Conservation (phyloP, 1,284 basidiomycete species). For the Peniophora sp. region DNA sequence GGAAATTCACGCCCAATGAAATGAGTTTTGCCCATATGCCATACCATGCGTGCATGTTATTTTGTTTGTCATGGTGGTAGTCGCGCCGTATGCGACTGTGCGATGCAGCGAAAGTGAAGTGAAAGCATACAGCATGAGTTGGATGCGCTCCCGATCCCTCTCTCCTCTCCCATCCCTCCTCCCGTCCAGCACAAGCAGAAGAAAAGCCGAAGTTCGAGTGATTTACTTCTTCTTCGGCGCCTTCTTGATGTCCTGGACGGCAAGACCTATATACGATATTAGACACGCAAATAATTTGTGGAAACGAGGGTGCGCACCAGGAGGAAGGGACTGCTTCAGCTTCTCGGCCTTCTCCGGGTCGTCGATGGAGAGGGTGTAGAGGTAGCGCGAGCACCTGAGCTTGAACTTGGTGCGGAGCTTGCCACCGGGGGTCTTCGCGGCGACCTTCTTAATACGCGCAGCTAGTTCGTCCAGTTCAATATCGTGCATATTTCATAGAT, state of each 20-base stretch:
- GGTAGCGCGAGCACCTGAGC: conserved; percentile 94
- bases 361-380: conserved; percentile 94
- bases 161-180: background rate
- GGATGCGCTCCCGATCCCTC: background rate
- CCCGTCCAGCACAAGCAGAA: conserved; percentile 1
- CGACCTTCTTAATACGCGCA: conserved; percentile 94
- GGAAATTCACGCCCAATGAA: no score
- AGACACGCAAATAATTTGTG: conserved; percentile 1
- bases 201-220: background rate
- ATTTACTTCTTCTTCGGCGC: conserved; percentile 62
- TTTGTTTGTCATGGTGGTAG: background rate
- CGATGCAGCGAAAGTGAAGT: background rate
- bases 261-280: conserved; percentile 39
- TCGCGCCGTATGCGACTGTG: background rate
- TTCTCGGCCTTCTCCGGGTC: conserved; percentile 99
- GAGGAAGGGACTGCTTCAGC: conserved; percentile 92
- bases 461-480: conserved; percentile 39
- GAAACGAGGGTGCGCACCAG: conserved; percentile 52
- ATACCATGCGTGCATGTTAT: background rate
- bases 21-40: no score
- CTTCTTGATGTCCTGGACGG: conserved; percentile 57
- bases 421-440: conserved; percentile 57
- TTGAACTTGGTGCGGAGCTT: conserved; percentile 97
- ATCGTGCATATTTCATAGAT: conserved; percentile 13
- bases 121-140: background rate